Evolutionary conservation across 2,329 filamentous ascomycete species (phyloP), one percentile per base, ranked within the genome.

Genomic region (Fusarium foetens): DNA sequence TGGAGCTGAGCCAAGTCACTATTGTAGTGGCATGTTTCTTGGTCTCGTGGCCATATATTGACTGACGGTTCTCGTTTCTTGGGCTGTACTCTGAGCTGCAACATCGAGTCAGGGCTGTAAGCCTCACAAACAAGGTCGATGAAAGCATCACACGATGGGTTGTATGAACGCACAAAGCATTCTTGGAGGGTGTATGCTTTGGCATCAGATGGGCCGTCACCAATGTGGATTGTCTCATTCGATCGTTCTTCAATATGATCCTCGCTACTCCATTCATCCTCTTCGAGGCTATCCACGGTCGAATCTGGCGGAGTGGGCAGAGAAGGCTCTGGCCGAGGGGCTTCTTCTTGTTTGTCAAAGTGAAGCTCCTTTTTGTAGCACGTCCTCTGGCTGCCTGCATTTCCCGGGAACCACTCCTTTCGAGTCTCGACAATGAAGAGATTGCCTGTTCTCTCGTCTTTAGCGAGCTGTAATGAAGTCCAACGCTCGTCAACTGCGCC

Each of bases 401-500:
- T 83, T 35, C 80, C 79, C 0, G 72, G 70, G 11, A 84, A 84
- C 89, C 91, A 94, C 78, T 94, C 93, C 33, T 89, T 90, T 19
- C 93, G 86, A 35, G 87, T 88, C 79, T 95, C 93, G 1, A 93
- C 80, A 23, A 93, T 90, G 55, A 87, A 83, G 3, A 92, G 80
- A 19, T 84, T 79, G 3, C 89, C 88, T 0, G 87, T 90, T 16
- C 75, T 74, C 66, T 93, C 89, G 65, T 93, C 88, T 38, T 83
- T 84, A 33, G 88, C 86, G 3, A 94, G 82, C 8, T 86, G 86
- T 7, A 95, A 81, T 63, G 90, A 88, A 0, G 89, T 91, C 92
- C 92, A 95, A 6, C 91, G 87, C 73, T 94, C 90, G 72, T 94
- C 92, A 21, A 94, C 89, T 0, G 91, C 88, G 0, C 92, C 92